These are phyloP conservation scores for Myxozyma lipomycoides DNA, from an alignment of 805 yeast genomes.

Conservation along the genomic window DNA sequence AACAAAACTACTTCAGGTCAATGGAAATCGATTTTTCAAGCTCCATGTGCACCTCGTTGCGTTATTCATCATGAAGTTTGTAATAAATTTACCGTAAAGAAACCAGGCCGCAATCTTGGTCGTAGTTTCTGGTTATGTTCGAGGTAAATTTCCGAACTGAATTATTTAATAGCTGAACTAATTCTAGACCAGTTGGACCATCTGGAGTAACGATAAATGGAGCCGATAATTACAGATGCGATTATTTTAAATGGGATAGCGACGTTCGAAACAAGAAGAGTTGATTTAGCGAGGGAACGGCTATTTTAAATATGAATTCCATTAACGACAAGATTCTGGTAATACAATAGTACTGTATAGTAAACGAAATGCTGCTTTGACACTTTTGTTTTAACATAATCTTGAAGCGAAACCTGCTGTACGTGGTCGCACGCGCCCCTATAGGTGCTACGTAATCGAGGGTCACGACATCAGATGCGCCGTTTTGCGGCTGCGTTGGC, in stretches of 20 bases:
- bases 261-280: conserved; percentile 6
- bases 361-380: too few relatives aligned
- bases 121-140: conserved; percentile 41
- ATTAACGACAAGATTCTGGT: too few relatives aligned
- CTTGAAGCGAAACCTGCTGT: too few relatives aligned
- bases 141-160: conserved; percentile 17
- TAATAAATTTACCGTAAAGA: conserved; percentile 32
- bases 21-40: conserved; percentile 27
- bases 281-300: too few relatives aligned
- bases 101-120: conserved; percentile 39
- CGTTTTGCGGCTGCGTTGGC: too few relatives aligned
- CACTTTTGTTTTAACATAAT: too few relatives aligned
- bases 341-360: too few relatives aligned
- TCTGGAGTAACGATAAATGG: conserved; percentile 16
- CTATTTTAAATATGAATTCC: too few relatives aligned
- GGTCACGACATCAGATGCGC: too few relatives aligned
- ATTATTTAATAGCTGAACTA: conserved; percentile 15
- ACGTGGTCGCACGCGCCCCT: too few relatives aligned
- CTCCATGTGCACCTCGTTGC: conserved; percentile 34
- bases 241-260: conserved; percentile 37
- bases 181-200: conserved; percentile 25
- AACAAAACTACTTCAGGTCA: background rate
- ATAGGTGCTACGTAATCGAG: too few relatives aligned
- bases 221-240: conserved; percentile 32
- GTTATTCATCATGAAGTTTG: conserved; percentile 38